These are phyloP conservation scores for Allium cepa DNA, from an alignment of 106 monocot genomes.

Conservation along the genomic window DNA sequence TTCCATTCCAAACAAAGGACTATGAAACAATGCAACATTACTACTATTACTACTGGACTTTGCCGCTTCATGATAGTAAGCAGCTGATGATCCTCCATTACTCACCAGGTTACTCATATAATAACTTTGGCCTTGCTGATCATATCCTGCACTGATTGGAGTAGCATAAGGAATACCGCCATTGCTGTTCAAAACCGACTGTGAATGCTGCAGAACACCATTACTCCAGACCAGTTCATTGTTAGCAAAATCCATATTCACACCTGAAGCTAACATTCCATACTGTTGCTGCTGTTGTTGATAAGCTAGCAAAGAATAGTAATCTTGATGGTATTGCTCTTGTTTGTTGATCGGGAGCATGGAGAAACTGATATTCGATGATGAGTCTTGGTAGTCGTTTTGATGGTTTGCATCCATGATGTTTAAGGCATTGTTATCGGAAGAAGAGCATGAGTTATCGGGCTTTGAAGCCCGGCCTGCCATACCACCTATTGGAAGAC, in stretches of 20 bases:
- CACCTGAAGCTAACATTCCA: conserved; percentile 31
- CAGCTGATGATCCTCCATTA: conserved; percentile 26
- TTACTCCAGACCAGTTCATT: conserved; percentile 21
- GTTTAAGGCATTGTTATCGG: conserved; percentile 18
- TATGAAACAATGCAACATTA: conserved; percentile 52
- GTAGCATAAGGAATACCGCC: conserved; percentile 40
- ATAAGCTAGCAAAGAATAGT: conserved; percentile 72
- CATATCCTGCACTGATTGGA: conserved; percentile 17
- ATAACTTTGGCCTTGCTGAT: conserved; percentile 12
- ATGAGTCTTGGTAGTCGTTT: conserved; percentile 10
- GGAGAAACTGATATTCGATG: conserved; percentile 21
- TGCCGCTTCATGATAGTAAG: conserved; percentile 36
- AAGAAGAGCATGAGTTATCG: conserved; percentile 30
- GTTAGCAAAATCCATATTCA: conserved; percentile 46
- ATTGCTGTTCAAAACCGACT: conserved; percentile 3
- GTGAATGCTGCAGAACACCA: conserved; percentile 21
- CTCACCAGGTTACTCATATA: conserved; percentile 2
- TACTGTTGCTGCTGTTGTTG: conserved; percentile 43
- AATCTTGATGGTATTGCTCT: conserved; percentile 23
- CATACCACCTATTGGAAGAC: conserved; percentile 73
- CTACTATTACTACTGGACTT: conserved; percentile 29
- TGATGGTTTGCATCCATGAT: conserved; percentile 1
- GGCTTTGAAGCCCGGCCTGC: conserved; percentile 29
- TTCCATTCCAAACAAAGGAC: conserved; percentile 86
- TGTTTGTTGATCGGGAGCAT: conserved; percentile 32